phyloP scores from a whole-genome alignment of 2,329 filamentous ascomycete species.

The Scytalidium sp. region DNA sequence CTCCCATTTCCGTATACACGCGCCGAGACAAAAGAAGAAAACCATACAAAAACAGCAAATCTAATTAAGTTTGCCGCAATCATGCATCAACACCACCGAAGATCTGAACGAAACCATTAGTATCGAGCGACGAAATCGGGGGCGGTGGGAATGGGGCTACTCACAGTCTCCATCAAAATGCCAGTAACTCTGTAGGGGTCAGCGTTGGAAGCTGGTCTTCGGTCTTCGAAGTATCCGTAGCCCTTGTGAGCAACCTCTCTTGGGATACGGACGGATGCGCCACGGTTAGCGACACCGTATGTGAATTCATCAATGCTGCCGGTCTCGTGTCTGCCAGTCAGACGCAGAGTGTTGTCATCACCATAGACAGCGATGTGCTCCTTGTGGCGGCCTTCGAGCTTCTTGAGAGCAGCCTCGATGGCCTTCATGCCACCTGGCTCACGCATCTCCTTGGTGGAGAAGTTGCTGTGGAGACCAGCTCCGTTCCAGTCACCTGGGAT shows the following conservation, averaged over 20 bases:
- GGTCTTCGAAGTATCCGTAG: slow-evolving; percentile 92
- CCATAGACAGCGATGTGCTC: slow-evolving; percentile 94
- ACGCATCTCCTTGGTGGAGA: slow-evolving; percentile 87
- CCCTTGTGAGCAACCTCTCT: slow-evolving; percentile 81
- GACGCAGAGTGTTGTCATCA: slow-evolving; percentile 90
- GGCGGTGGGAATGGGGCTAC: not conserved
- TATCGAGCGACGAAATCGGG: not conserved
- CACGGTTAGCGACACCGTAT: slow-evolving; percentile 94
- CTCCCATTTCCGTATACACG: slow-evolving; percentile 16
- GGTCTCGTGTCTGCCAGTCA: slow-evolving; percentile 93
- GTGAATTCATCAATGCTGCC: slow-evolving; percentile 90
- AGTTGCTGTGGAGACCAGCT: slow-evolving; percentile 89
- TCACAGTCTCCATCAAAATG: slow-evolving; percentile 34
- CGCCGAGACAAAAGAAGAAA: not conserved
- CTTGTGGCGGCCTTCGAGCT: slow-evolving; percentile 71
- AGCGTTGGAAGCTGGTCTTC: slow-evolving; percentile 79
- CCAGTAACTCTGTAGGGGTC: slow-evolving; percentile 72
- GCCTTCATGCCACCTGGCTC: slow-evolving; percentile 90
- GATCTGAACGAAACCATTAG: slow-evolving; percentile 22
- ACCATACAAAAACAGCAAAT: not conserved
- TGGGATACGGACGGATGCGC: slow-evolving; percentile 89
- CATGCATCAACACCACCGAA: slow-evolving; percentile 23
- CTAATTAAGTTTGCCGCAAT: not conserved
- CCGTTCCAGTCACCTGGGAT: slow-evolving; percentile 97
- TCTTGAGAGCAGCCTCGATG: slow-evolving; percentile 85